A percentile compares a stretch with the other conserved stretches of the same genome.
Evolutionary conservation across 2,329 filamentous ascomycete species (phyloP).

Genomic region (Purpureocillium lavendulum): DNA sequence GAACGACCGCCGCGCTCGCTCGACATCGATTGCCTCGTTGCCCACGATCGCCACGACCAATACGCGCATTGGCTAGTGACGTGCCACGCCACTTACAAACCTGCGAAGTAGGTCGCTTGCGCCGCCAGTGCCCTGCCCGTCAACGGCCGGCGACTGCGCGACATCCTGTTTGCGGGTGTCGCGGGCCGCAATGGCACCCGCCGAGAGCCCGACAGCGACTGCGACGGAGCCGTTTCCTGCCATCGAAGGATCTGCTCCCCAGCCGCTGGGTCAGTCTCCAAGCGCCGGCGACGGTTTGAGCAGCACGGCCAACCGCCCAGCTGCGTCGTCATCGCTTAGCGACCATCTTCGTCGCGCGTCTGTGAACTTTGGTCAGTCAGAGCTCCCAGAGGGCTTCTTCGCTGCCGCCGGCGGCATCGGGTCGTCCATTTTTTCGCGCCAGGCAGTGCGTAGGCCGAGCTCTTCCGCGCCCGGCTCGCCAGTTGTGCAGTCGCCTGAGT

Average conservation of each 20-base stretch:
- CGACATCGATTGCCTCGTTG: no score
- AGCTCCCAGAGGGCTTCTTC: slow-evolving; percentile 37
- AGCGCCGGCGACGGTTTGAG: slow-evolving; percentile 3
- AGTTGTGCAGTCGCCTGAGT: slow-evolving; percentile 3
- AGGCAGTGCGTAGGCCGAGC: slow-evolving; percentile 10
- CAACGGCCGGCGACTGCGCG: no score
- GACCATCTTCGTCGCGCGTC: slow-evolving; percentile 23
- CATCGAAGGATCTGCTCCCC: slow-evolving; percentile 9
- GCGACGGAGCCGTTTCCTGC: slow-evolving; percentile 17
- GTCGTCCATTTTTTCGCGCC: slow-evolving; percentile 26
- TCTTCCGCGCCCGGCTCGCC: slow-evolving; percentile 11
- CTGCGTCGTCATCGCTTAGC: slow-evolving; percentile 22
- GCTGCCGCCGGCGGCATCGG: slow-evolving; percentile 37
- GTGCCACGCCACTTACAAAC: no score
- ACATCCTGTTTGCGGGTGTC: no score
- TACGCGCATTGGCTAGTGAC: no score
- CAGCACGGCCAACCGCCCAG: slow-evolving; percentile 13
- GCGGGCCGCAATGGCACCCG: slow-evolving; percentile 7
- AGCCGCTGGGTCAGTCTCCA: background rate
- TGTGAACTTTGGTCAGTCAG: slow-evolving; percentile 34
- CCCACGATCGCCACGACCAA: no score
- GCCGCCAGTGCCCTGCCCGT: no score
- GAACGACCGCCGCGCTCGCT: no score
- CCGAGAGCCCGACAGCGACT: slow-evolving; percentile 4
- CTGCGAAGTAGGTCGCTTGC: no score